Percentiles rank a stretch among this genome's conserved stretches.
Evolutionary conservation across 2,329 filamentous ascomycete species (phyloP).

Genomic region (Ramularia collo-cygni): DNA sequence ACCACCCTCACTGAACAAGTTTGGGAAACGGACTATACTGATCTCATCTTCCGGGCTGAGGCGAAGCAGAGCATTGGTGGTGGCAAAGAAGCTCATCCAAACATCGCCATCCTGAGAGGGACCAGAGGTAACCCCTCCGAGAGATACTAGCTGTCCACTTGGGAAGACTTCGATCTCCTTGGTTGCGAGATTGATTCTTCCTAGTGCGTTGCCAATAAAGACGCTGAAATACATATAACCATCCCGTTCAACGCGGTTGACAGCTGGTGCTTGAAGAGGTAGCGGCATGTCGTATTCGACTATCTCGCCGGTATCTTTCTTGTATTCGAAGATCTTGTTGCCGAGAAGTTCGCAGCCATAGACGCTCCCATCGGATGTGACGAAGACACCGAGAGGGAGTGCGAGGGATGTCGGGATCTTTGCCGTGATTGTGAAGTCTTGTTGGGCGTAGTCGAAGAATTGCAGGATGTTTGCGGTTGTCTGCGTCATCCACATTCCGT

Average conservation of each 20-base stretch:
- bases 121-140: constrained; percentile 12
- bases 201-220: constrained; percentile 15
- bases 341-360: constrained; percentile 16
- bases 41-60: constrained; percentile 10
- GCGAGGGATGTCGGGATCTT: constrained; percentile 15
- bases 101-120: constrained; percentile 16
- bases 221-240: constrained; percentile 18
- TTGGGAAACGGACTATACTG: constrained; percentile 11
- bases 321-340: constrained; percentile 16
- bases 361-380: constrained; percentile 11
- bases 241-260: constrained; percentile 14
- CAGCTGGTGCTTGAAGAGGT: constrained; percentile 11
- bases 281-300: constrained; percentile 13
- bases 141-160: constrained; percentile 4
- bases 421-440: constrained; percentile 13
- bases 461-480: constrained; percentile 18
- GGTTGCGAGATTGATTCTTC: constrained; percentile 14
- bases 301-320: constrained; percentile 9
- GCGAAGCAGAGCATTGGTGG: constrained; percentile 9
- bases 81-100: constrained; percentile 16
- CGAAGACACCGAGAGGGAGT: constrained; percentile 15
- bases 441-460: constrained; percentile 13
- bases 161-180: constrained; percentile 9
- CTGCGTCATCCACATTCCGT: constrained; percentile 19
- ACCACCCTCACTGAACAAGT: constrained; percentile 3